These are phyloP conservation scores for Penicillium bovifimosum DNA, from an alignment of 495 filamentous ascomycete species.

Conservation along the genomic window DNA sequence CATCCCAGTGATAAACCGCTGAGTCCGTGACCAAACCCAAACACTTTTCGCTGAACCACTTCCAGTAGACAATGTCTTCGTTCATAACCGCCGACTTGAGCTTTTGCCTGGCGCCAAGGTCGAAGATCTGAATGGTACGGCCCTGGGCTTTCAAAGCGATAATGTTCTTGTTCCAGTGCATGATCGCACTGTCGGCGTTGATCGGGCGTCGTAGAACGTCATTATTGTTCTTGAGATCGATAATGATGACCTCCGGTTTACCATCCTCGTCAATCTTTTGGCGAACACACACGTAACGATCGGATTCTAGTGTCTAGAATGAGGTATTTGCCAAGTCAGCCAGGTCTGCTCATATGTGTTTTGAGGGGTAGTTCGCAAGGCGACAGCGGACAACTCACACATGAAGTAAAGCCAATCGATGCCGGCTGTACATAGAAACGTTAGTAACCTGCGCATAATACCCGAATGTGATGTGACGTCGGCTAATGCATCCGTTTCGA, in stretches of 20 bases:
- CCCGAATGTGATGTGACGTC: conserved; percentile 8
- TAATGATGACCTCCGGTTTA: conserved; percentile 88
- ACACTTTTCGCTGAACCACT: conserved; percentile 88
- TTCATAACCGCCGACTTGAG: conserved; percentile 92
- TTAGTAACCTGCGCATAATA: conserved; percentile 33
- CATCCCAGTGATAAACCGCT: conserved; percentile 95
- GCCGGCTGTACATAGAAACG: conserved; percentile 47
- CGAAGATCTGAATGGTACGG: conserved; percentile 95
- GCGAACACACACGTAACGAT: conserved; percentile 89
- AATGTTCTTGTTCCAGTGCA: conserved; percentile 95
- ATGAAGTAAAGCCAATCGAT: conserved; percentile 94
- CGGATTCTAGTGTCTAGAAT: conserved; percentile 88
- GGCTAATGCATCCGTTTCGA: conserved; percentile 19
- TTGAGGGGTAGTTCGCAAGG: not conserved
- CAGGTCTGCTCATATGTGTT: conserved; percentile 5
- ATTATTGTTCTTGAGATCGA: conserved; percentile 93
- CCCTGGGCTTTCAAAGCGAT: conserved; percentile 92
- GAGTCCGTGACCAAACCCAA: conserved; percentile 86
- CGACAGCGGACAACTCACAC: conserved; percentile 56
- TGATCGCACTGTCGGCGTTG: conserved; percentile 99
- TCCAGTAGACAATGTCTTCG: conserved; percentile 98
- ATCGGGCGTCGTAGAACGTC: conserved; percentile 89
- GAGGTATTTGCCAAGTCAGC: conserved; percentile 14
- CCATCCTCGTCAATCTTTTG: conserved; percentile 79
- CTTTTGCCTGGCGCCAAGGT: conserved; percentile 82